Percentiles rank a stretch among this genome's conserved stretches.
These are phyloP conservation scores for Kalmanozyma brasiliensis DNA, from an alignment of 1,284 basidiomycete species.

Conservation along the genomic window DNA sequence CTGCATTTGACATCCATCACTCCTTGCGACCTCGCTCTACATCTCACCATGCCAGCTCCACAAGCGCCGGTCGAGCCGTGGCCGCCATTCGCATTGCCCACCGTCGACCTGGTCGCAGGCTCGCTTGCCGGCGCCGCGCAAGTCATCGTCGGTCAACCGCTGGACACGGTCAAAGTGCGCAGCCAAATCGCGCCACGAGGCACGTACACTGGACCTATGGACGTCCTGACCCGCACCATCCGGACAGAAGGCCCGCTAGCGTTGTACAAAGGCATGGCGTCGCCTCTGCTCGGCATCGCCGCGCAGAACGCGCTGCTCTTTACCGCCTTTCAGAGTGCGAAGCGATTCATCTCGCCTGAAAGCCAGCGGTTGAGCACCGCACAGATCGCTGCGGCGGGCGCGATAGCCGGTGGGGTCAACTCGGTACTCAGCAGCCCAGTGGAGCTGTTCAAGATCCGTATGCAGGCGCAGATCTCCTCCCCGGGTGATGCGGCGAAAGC, in stretches of 20 bases:
- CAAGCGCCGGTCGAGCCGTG: conserved; percentile 18
- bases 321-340: conserved; percentile 83
- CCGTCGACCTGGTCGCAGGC: conserved; percentile 50
- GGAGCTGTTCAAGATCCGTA: conserved; percentile 83
- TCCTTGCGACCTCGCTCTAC: no score
- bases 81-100: conserved; percentile 52
- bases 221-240: conserved; percentile 42
- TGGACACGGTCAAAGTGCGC: conserved; percentile 56
- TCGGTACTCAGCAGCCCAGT: conserved; percentile 77
- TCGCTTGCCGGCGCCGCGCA: conserved; percentile 53
- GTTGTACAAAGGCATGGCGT: conserved; percentile 76
- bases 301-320: conserved; percentile 96
- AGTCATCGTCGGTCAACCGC: conserved; percentile 56
- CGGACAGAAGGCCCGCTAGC: conserved; percentile 45
- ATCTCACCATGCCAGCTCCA: neutral
- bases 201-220: conserved; percentile 49
- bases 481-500: conserved; percentile 70
- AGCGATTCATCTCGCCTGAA: conserved; percentile 81
- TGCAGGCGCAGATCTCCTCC: conserved; percentile 87
- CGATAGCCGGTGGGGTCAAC: conserved; percentile 89
- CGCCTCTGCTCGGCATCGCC: conserved; percentile 90
- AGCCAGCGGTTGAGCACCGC: conserved; percentile 82
- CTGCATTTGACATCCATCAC: no score
- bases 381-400: conserved; percentile 84
- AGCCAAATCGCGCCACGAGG: conserved; percentile 47